Conservation (phyloP, 2,329 filamentous ascomycete species). For the Paraphaeosphaeria sporulosa region DNA sequence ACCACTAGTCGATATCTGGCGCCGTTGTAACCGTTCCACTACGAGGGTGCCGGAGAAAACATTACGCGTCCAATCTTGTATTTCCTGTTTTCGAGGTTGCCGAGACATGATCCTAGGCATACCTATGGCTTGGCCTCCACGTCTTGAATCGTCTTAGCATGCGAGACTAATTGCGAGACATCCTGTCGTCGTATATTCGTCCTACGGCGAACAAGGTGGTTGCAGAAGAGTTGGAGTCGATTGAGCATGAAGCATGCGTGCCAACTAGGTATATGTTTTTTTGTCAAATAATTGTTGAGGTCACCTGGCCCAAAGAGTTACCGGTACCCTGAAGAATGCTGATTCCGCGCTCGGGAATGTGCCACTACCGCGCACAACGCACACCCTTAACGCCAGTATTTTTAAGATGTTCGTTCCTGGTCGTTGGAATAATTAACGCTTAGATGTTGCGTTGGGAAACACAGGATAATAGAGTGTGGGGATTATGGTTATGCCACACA, state of each 20-base stretch:
- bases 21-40: conserved; percentile 3
- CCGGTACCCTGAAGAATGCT: neutral
- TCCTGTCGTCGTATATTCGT: neutral
- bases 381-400: no score
- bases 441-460: no score
- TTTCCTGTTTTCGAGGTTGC: conserved; percentile 6
- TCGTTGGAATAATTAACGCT: no score
- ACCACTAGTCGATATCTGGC: conserved; percentile 1
- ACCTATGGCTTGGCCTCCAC: neutral
- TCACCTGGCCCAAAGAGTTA: neutral
- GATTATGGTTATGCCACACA: no score
- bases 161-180: neutral
- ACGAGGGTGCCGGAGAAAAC: no score
- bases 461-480: no score
- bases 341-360: neutral
- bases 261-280: neutral
- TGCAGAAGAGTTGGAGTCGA: neutral
- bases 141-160: neutral
- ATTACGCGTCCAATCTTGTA: conserved; percentile 10
- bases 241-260: neutral
- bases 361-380: neutral
- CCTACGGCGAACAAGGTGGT: neutral
- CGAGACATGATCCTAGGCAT: neutral
- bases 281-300: neutral
- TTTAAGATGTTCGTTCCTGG: no score